These are phyloP conservation scores for Eimeria zaria DNA, from an alignment of 169 alveolate species.

Conservation along the genomic window DNA sequence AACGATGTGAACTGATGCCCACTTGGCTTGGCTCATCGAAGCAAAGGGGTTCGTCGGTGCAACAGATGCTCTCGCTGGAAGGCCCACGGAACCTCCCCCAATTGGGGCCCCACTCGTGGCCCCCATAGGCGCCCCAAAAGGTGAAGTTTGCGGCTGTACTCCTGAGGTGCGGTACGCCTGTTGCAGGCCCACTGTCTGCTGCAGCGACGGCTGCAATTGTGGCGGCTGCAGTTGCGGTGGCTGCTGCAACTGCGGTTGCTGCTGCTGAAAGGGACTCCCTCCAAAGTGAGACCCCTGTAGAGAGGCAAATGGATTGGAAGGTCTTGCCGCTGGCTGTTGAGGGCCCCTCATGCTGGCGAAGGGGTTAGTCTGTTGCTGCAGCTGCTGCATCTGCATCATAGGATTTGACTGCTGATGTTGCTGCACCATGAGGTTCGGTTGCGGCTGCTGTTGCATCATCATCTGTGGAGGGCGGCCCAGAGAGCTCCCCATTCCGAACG, in stretches of 20 bases:
- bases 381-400: conserved; percentile 44
- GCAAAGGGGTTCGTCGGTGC: conserved; percentile 43
- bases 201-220: conserved; percentile 34
- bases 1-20: not conserved
- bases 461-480: conserved; percentile 50
- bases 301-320: conserved; percentile 62
- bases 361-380: conserved; percentile 63
- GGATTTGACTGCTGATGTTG: conserved; percentile 48
- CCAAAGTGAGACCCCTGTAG: conserved; percentile 47
- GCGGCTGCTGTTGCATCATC: conserved; percentile 61
- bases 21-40: conserved; percentile 53
- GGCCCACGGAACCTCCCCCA: conserved; percentile 18
- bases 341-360: conserved; percentile 74
- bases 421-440: conserved; percentile 30
- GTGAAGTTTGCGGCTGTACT: conserved; percentile 15
- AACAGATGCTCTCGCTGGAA: not conserved
- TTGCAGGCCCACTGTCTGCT: conserved; percentile 59
- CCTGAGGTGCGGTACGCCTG: conserved; percentile 42
- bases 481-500: conserved; percentile 42
- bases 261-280: conserved; percentile 61
- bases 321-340: conserved; percentile 58
- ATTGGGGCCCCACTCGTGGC: conserved; percentile 2
- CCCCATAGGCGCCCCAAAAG: conserved; percentile 48
- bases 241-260: conserved; percentile 28
- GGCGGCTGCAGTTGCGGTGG: conserved; percentile 11